These are phyloP conservation scores for Pelargonium nanum DNA, from an alignment of 345 rosid genomes.

Conservation along the genomic window DNA sequence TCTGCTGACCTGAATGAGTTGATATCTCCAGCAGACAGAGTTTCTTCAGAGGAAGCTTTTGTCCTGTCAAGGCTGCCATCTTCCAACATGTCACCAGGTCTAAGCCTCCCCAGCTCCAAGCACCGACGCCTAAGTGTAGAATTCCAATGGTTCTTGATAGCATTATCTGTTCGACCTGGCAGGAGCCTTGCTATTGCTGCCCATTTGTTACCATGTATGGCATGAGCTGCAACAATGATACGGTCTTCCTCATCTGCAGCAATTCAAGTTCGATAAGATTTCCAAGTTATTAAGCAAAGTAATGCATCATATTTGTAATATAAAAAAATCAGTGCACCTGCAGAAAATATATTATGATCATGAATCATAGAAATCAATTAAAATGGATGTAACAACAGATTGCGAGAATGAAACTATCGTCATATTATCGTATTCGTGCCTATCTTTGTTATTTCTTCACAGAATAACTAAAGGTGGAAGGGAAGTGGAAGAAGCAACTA, in stretches of 20 bases:
- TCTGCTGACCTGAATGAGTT: slow-evolving; percentile 19
- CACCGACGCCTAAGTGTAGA: slow-evolving; percentile 58
- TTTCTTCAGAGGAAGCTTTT: slow-evolving; percentile 37
- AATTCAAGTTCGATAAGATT: slow-evolving; percentile 7
- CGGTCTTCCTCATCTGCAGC: slow-evolving; percentile 71
- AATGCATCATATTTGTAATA: neutral
- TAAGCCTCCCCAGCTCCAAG: slow-evolving; percentile 23
- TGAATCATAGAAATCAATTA: neutral
- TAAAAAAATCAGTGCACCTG: neutral
- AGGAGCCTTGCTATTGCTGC: slow-evolving; percentile 67
- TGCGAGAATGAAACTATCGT: too few species aligned
- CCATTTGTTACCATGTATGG: slow-evolving; percentile 87
- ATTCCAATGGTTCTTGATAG: too few species aligned
- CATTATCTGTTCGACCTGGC: slow-evolving; percentile 80
- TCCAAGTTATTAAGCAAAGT: neutral
- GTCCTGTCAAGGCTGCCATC: slow-evolving; percentile 32
- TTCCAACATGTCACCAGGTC: slow-evolving; percentile 17
- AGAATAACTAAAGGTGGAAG: too few species aligned
- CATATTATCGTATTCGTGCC: too few species aligned
- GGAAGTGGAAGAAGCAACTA: neutral
- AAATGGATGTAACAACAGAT: too few species aligned
- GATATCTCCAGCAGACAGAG: slow-evolving; percentile 12
- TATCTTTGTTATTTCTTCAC: neutral
- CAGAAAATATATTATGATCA: neutral
- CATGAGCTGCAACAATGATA: slow-evolving; percentile 57